Percentiles rank a stretch among this genome's conserved stretches.
Evolutionary conservation across 176 grass and related monocot species (phyloP).

Genomic region (Dactylis glomerata): DNA sequence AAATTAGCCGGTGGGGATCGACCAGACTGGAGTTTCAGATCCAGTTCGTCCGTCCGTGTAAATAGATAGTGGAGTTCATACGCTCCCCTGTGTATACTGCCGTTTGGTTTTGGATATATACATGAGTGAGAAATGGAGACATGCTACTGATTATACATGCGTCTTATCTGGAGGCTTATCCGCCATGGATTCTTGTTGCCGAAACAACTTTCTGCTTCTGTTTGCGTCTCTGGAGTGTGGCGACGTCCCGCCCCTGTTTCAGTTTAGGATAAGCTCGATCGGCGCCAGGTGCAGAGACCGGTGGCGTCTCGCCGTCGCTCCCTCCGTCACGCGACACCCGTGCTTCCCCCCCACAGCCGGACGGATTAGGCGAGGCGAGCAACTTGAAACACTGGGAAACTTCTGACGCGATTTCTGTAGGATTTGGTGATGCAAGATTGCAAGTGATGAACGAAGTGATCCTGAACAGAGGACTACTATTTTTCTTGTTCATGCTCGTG

Average conservation of each 20-base stretch:
- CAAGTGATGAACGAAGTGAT: neutral
- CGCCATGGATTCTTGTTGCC: neutral
- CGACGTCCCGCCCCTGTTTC: neutral
- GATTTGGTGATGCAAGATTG: neutral
- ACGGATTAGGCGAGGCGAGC: neutral
- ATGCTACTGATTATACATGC: too few species aligned
- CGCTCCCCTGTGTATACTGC: neutral
- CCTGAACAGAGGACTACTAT: neutral
- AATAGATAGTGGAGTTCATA: neutral
- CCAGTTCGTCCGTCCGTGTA: neutral
- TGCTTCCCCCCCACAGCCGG: neutral
- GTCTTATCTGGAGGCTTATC: neutral
- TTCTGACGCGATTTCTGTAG: neutral
- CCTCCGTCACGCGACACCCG: slow-evolving; percentile 30
- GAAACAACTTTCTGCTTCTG: neutral
- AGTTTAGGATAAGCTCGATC: slow-evolving; percentile 24
- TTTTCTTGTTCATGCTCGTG: neutral
- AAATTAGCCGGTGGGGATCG: neutral
- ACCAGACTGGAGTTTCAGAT: slow-evolving; percentile 11
- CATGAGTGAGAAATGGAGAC: too few species aligned
- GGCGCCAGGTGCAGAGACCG: neutral
- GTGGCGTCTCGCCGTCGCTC: neutral
- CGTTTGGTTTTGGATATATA: neutral
- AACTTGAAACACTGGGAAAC: neutral
- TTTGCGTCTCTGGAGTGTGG: neutral